Percentiles rank a stretch among this genome's conserved stretches.
Evolutionary conservation across 2,329 filamentous ascomycete species (phyloP).

Genomic region (Elsinoe batatas): DNA sequence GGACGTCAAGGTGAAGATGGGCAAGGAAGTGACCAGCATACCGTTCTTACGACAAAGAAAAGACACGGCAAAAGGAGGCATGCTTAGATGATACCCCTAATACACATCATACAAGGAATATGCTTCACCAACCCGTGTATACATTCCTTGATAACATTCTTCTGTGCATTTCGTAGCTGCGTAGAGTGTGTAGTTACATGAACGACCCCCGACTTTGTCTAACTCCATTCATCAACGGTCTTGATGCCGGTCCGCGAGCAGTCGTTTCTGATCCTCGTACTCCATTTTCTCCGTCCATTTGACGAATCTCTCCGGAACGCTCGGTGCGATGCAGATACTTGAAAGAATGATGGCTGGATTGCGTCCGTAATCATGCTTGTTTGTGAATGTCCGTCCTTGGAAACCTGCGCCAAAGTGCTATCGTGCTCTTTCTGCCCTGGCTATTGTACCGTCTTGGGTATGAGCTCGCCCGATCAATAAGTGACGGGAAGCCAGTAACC

Average conservation of each 20-base stretch:
- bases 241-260: background rate
- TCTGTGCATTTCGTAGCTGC: conserved; percentile 12
- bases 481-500: background rate
- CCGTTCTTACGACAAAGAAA: conserved; percentile 16
- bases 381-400: background rate
- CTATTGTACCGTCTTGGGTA: background rate
- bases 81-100: background rate
- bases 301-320: background rate
- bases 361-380: background rate
- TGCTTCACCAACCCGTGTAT: background rate
- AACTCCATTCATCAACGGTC: background rate
- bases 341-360: background rate
- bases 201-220: background rate
- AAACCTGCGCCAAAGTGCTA: background rate
- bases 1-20: conserved; percentile 40
- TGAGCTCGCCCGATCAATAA: background rate
- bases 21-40: conserved; percentile 27
- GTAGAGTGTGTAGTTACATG: conserved; percentile 11
- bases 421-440: background rate
- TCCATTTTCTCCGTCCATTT: background rate
- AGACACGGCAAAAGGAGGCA: background rate
- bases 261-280: background rate
- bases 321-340: conserved; percentile 1
- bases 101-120: background rate
- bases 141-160: background rate